A percentile compares a stretch with the other conserved stretches of the same genome.
These are phyloP conservation scores for Articulospora tetracladia DNA, from an alignment of 495 filamentous ascomycete genomes.

Conservation along the genomic window DNA sequence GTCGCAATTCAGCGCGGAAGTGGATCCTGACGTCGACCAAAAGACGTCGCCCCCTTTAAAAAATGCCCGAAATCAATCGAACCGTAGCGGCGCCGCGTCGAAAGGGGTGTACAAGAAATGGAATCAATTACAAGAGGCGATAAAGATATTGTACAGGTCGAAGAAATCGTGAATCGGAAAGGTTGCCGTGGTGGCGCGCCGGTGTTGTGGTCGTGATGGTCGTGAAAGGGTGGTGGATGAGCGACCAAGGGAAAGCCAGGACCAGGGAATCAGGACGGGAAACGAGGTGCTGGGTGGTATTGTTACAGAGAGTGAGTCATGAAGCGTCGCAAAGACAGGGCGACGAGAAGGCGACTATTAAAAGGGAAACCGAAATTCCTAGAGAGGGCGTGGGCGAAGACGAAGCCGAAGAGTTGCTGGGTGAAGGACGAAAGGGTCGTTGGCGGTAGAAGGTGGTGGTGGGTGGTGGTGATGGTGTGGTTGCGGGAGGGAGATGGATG, in stretches of 20 bases:
- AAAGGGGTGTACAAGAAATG: slow-evolving; percentile 16
- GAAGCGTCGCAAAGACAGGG: not conserved
- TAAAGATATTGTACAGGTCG: slow-evolving; percentile 21
- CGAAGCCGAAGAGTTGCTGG: no score
- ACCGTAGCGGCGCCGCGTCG: slow-evolving; percentile 19
- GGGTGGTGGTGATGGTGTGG: slow-evolving; percentile 2
- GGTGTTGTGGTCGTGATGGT: slow-evolving; percentile 1
- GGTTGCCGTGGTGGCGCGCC: slow-evolving; percentile 20
- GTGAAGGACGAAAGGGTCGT: not conserved
- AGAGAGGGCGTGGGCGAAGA: no score
- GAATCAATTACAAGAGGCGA: slow-evolving; percentile 20
- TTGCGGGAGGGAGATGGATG: no score
- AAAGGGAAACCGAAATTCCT: not conserved
- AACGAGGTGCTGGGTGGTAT: not conserved
- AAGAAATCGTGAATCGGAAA: slow-evolving; percentile 26
- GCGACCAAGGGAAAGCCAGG: not conserved
- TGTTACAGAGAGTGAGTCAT: slow-evolving; percentile 1
- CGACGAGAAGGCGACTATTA: not conserved
- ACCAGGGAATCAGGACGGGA: not conserved
- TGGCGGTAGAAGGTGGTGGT: slow-evolving; percentile 1
- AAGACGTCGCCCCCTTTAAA: slow-evolving; percentile 6
- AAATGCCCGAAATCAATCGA: slow-evolving; percentile 7
- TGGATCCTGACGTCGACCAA: slow-evolving; percentile 20
- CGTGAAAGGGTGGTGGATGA: not conserved
- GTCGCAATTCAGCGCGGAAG: not conserved